phyloP scores from a whole-genome alignment of 208 protist genomes.

The Spongospora subterranea region DNA sequence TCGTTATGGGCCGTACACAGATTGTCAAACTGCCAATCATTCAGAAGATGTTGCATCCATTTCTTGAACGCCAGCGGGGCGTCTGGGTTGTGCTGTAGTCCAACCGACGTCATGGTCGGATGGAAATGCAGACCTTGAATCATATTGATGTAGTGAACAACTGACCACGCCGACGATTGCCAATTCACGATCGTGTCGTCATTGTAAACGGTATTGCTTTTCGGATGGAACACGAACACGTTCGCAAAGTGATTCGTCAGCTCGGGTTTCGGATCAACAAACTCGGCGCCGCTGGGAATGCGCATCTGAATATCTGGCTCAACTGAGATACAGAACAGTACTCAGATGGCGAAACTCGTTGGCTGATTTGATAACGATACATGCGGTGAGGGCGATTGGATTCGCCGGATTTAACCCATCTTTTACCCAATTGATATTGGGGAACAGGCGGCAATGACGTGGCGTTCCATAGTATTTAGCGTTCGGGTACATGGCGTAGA shows the following conservation, averaged over 20 bases:
- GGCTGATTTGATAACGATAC: not conserved
- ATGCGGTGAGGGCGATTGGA: not conserved
- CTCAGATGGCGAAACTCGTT: not conserved
- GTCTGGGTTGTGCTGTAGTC: conserved; percentile 31
- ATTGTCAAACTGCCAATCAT: conserved; percentile 63
- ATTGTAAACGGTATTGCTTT: conserved; percentile 52
- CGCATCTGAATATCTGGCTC: conserved; percentile 41
- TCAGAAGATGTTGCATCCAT: conserved; percentile 46
- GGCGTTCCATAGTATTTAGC: conserved; percentile 57
- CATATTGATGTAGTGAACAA: not conserved
- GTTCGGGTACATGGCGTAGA: conserved; percentile 51
- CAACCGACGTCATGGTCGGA: conserved; percentile 28
- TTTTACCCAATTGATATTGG: conserved; percentile 51
- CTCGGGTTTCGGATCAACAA: conserved; percentile 11
- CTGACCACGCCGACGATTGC: not conserved
- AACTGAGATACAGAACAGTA: not conserved
- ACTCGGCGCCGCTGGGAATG: conserved; percentile 56
- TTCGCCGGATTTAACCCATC: not conserved
- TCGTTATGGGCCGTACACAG: conserved; percentile 58
- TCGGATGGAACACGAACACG: conserved; percentile 57
- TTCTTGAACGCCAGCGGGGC: conserved; percentile 22
- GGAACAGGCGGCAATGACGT: not conserved
- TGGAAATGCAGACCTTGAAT: conserved; percentile 56
- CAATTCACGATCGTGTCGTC: conserved; percentile 58
- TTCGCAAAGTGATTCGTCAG: conserved; percentile 55